Evolutionary conservation across 345 rosid genomes (phyloP).

Genomic region (Lenwebbia sp.): DNA sequence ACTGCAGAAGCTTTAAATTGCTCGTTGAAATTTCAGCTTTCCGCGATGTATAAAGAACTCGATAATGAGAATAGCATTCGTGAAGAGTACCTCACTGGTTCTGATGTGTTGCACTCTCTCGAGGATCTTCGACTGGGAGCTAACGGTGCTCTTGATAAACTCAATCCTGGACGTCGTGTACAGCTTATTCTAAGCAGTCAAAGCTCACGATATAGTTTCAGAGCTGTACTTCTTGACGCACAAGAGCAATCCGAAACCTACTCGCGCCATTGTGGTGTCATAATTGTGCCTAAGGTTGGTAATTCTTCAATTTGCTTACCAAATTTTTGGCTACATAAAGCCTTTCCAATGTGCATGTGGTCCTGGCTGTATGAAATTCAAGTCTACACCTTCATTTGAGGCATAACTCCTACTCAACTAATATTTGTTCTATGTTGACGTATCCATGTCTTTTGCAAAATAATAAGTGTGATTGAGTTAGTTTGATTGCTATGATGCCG

Average conservation of each 20-base stretch:
- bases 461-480: background rate
- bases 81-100: slow-evolving; percentile 43
- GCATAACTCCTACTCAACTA: background rate
- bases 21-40: slow-evolving; percentile 33
- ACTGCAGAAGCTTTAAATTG: background rate
- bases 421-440: background rate
- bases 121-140: slow-evolving; percentile 73
- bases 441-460: background rate
- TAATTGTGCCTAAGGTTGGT: slow-evolving; percentile 85
- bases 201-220: slow-evolving; percentile 52
- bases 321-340: background rate
- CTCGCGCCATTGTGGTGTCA: slow-evolving; percentile 61
- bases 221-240: slow-evolving; percentile 75
- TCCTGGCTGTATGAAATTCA: background rate
- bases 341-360: background rate
- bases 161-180: slow-evolving; percentile 46
- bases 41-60: slow-evolving; percentile 65
- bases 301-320: background rate
- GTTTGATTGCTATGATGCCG: background rate
- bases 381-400: background rate
- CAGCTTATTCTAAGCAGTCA: slow-evolving; percentile 48
- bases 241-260: slow-evolving; percentile 32
- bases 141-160: slow-evolving; percentile 46
- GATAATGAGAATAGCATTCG: slow-evolving; percentile 68
- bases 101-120: slow-evolving; percentile 56